These are phyloP conservation scores for Dendrobium huoshanense DNA, from an alignment of 106 monocot species.

Conservation along the genomic window DNA sequence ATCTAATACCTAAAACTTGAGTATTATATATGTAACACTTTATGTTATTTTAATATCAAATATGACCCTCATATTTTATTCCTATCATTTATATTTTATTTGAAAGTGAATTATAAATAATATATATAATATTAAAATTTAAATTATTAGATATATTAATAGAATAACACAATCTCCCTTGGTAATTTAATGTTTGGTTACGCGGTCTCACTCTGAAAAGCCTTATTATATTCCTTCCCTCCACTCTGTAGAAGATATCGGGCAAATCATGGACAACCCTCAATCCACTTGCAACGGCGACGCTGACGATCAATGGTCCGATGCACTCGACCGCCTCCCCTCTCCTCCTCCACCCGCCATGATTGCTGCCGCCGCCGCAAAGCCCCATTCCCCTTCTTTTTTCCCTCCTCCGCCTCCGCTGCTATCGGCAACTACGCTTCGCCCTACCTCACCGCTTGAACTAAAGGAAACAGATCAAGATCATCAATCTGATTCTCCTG, in stretches of 20 bases:
- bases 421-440: not conserved
- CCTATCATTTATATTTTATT: too few relatives aligned
- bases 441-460: not conserved
- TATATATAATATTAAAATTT: too few relatives aligned
- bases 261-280: constrained; percentile 2
- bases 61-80: too few relatives aligned
- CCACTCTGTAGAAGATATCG: not conserved
- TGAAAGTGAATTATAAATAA: too few relatives aligned
- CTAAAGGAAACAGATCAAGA: not conserved
- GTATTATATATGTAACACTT: too few relatives aligned
- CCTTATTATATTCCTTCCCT: not conserved
- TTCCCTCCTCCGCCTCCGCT: not conserved
- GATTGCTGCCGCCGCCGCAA: not conserved
- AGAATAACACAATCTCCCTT: too few relatives aligned
- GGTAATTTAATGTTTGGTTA: too few relatives aligned
- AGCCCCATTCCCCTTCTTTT: not conserved
- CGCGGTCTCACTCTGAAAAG: not conserved
- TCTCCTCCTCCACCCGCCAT: not conserved
- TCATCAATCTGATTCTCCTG: not conserved
- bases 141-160: too few relatives aligned
- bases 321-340: constrained; percentile 19
- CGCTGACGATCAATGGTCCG: constrained; percentile 17
- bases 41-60: too few relatives aligned
- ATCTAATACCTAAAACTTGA: too few relatives aligned
- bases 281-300: constrained; percentile 7